Conservation (phyloP, 352 stramenopile genomes). For the Phytopythium kandeliae region DNA sequence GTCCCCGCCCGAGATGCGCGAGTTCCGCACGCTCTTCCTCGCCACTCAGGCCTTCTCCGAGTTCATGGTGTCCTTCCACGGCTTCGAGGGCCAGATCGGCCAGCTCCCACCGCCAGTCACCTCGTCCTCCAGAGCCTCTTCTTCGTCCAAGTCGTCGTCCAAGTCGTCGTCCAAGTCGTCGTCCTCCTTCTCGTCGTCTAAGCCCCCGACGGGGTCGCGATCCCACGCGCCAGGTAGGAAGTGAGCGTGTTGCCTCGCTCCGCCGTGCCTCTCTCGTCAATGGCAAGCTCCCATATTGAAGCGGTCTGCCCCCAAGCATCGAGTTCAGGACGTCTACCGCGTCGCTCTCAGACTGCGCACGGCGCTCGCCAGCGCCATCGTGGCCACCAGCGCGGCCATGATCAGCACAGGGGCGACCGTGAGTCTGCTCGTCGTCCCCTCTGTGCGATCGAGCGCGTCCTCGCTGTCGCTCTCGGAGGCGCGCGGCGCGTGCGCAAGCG, state of each 20-base stretch:
- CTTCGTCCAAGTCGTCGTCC: conserved; percentile 15
- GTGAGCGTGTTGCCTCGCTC: not conserved
- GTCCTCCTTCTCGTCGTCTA: not conserved
- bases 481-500: not conserved
- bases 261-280: too few species aligned
- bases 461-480: not conserved
- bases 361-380: not conserved
- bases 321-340: not conserved
- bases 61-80: conserved; percentile 77
- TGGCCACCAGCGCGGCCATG: not conserved
- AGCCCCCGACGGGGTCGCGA: not conserved
- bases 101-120: conserved; percentile 5
- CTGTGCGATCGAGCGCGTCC: too few species aligned
- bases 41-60: conserved; percentile 82
- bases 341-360: not conserved
- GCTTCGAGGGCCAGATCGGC: conserved; percentile 62
- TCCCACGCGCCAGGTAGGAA: not conserved
- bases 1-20: conserved; percentile 62
- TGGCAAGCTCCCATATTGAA: too few species aligned
- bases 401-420: not conserved
- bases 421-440: not conserved
- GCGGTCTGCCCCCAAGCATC: too few species aligned
- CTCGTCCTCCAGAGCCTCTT: conserved; percentile 10
- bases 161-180: not conserved
- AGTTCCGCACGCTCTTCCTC: conserved; percentile 83